phyloP scores from a whole-genome alignment of 2,329 filamentous ascomycete genomes.

The Botrytis byssoidea region DNA sequence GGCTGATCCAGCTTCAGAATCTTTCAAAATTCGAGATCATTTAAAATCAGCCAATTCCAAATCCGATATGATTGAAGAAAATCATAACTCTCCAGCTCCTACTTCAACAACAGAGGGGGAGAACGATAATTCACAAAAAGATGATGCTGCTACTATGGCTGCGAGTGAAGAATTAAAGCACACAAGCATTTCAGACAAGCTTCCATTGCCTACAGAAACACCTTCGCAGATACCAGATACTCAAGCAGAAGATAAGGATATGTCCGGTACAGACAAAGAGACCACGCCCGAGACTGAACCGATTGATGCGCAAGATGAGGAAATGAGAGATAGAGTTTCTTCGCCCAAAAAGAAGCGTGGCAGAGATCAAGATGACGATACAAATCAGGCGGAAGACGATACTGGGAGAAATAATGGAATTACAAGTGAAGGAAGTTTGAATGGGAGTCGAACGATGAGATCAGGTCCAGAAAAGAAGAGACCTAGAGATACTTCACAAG shows the following conservation, averaged over 20 bases:
- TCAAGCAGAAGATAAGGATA: conserved; percentile 36
- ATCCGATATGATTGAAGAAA: conserved; percentile 31
- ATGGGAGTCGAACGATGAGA: conserved; percentile 41
- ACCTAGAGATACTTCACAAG: conserved; percentile 48
- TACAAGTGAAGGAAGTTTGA: conserved; percentile 43
- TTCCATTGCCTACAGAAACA: conserved; percentile 49
- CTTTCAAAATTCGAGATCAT: conserved; percentile 24
- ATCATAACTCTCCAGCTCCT: conserved; percentile 34
- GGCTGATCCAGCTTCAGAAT: conserved; percentile 24
- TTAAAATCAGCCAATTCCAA: conserved; percentile 22
- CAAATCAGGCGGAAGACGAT: conserved; percentile 40
- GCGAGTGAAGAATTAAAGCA: conserved; percentile 64
- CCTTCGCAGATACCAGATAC: conserved; percentile 42
- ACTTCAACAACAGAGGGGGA: conserved; percentile 27
- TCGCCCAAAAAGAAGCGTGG: conserved; percentile 66
- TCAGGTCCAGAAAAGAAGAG: conserved; percentile 66
- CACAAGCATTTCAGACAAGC: conserved; percentile 58
- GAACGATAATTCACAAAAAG: conserved; percentile 36
- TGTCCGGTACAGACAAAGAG: conserved; percentile 30
- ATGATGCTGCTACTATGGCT: conserved; percentile 63
- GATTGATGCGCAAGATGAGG: conserved; percentile 43
- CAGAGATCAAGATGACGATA: conserved; percentile 45
- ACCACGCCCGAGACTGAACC: conserved; percentile 39
- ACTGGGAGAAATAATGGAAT: conserved; percentile 42
- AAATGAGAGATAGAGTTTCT: conserved; percentile 50